Conservation (phyloP, 169 alveolate genomes). For the Plasmodium fragile region DNA sequence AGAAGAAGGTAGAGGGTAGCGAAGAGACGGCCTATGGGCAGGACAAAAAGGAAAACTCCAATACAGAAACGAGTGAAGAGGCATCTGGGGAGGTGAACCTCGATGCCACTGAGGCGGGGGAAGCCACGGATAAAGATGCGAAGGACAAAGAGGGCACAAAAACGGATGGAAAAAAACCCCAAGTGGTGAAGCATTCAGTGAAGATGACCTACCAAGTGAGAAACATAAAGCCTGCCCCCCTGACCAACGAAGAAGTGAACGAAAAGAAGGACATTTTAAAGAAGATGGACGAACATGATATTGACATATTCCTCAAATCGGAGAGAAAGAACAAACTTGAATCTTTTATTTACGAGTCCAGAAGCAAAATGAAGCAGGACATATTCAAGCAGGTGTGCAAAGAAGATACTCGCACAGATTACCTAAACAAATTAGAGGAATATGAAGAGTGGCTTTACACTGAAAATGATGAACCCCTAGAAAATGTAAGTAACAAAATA, state of each 20-base stretch:
- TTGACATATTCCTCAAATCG: conserved; percentile 51
- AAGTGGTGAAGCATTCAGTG: conserved; percentile 42
- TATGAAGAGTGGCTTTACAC: conserved; percentile 75
- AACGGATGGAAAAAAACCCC: conserved; percentile 9
- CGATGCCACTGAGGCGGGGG: background rate
- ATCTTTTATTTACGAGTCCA: conserved; percentile 70
- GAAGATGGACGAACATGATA: conserved; percentile 66
- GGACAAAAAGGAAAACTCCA: conserved; percentile 22
- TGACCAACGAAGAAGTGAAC: conserved; percentile 61
- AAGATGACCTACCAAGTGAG: conserved; percentile 24
- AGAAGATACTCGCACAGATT: conserved; percentile 39
- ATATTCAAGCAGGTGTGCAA: conserved; percentile 56
- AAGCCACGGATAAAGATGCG: background rate
- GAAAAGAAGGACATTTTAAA: conserved; percentile 46
- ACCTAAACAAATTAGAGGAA: conserved; percentile 60
- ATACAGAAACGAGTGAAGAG: conserved; percentile 1
- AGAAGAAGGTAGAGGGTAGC: conserved; percentile 11
- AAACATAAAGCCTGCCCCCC: conserved; percentile 37
- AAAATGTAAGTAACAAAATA: conserved; percentile 60
- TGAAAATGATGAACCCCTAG: conserved; percentile 76
- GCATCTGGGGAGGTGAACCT: background rate
- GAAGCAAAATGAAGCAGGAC: conserved; percentile 75
- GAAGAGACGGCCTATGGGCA: background rate
- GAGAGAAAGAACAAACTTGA: conserved; percentile 65
- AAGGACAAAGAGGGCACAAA: conserved; percentile 1